Evolutionary conservation across 139 green algal genomes (phyloP), one percentile per base, ranked within the genome.

Genomic region (Chlorella sp.): DNA sequence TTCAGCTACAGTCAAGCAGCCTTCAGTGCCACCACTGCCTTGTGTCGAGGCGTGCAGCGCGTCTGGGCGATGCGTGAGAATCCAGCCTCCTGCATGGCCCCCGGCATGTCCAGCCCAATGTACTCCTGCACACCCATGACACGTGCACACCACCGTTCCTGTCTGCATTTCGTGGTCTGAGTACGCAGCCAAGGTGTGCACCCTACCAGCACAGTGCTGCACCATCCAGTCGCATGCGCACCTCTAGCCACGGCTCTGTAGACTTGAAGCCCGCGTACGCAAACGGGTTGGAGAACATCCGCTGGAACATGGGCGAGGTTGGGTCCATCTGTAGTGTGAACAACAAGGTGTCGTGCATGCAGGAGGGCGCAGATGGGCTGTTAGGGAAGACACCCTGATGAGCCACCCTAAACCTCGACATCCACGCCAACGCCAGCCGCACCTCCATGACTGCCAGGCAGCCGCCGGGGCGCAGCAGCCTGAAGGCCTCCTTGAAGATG

Each of bases 261-360:
- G 64, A 81, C 68, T 92, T 93, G 84, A 96, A 96, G 0, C 84
- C 87, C 22, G 83, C 83, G 66, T 85, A 92, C 0, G 89, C 86
- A 67, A 93, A 87, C 22, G 88, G 86, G 66, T 93, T 94, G 30
- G 31, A 42, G 31, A 93, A 83, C 27, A 93, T 76, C 23, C 85
- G 68, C 62, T 87, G 79, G 71, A 90, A 94, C 6, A 73, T 55
- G 2, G 83, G 67, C 0, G 79, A 83, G 0, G 42, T 26, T 0
- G 90, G 87, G 74, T 96, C 86, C 89, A 96, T 94, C 72, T 96
- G 85, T 84, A 35, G 59, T 55, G 42, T 26, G 17, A 17, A 17
- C 42, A 10, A 55, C 42, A 55, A 55, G 10, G 10, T 17, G 17
- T 55, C 42, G 17, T 26, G 17, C 42, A 55, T 26, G 42, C 42